Conservation (phyloP, 1,139 yeast genomes). For the Candida neerlandica region DNA sequence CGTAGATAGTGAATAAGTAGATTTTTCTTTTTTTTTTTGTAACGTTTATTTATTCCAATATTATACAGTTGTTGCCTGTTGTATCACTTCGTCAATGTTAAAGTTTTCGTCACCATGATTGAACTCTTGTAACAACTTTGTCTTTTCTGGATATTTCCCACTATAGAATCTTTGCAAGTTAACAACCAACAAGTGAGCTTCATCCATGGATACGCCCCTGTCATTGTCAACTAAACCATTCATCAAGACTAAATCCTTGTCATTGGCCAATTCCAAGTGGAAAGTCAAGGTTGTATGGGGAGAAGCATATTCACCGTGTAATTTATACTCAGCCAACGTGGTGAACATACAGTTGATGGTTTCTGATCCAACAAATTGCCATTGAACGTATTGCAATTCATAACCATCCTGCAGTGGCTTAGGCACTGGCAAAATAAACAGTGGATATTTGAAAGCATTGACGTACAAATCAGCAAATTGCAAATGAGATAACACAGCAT, state of each 20-base stretch:
- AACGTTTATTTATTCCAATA: background rate
- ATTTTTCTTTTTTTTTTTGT: background rate
- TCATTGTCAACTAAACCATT: slow-evolving; percentile 83
- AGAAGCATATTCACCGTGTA: slow-evolving; percentile 88
- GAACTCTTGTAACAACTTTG: slow-evolving; percentile 65
- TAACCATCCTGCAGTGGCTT: slow-evolving; percentile 52
- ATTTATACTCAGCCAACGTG: slow-evolving; percentile 87
- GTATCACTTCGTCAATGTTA: slow-evolving; percentile 64
- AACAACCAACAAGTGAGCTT: slow-evolving; percentile 76
- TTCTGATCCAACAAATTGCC: slow-evolving; percentile 85
- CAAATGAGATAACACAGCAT: slow-evolving; percentile 61
- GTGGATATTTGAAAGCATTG: slow-evolving; percentile 74
- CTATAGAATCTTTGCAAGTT: slow-evolving; percentile 91
- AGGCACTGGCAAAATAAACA: slow-evolving; percentile 73
- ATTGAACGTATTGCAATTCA: slow-evolving; percentile 91
- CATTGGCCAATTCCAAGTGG: slow-evolving; percentile 73
- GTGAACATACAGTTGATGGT: slow-evolving; percentile 92
- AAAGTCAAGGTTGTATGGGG: slow-evolving; percentile 92
- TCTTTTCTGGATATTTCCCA: slow-evolving; percentile 44
- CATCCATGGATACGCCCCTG: slow-evolving; percentile 62
- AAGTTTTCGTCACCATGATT: slow-evolving; percentile 69
- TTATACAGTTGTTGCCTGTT: slow-evolving; percentile 61
- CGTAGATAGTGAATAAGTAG: slow-evolving; percentile 8
- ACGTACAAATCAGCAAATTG: slow-evolving; percentile 63
- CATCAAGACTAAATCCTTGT: slow-evolving; percentile 75